Evolutionary conservation across 106 monocot species (phyloP).

Genomic region (Allium fistulosum): DNA sequence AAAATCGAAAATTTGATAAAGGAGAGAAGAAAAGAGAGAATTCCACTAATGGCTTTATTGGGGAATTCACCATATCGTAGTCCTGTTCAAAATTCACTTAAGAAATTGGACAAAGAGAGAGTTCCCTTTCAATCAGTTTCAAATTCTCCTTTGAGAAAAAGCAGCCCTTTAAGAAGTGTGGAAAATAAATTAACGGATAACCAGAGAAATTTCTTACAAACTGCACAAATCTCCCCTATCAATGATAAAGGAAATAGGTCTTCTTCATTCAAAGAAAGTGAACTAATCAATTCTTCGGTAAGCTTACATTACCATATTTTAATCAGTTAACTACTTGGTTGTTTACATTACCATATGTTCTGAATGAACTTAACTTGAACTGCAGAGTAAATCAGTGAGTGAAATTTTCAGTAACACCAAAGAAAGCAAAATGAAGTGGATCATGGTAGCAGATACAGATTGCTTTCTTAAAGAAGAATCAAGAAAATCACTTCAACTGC

Average conservation of each 20-base stretch:
- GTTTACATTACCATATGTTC: not conserved
- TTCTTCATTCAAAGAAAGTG: constrained; percentile 2
- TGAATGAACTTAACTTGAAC: not conserved
- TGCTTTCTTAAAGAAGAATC: constrained; percentile 75
- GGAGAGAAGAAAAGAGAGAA: constrained; percentile 25
- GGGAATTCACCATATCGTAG: constrained; percentile 14
- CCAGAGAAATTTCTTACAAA: too few species aligned
- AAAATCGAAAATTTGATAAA: constrained; percentile 19
- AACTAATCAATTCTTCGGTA: constrained; percentile 10
- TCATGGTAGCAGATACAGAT: constrained; percentile 63
- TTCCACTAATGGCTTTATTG: constrained; percentile 27
- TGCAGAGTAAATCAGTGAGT: constrained; percentile 11
- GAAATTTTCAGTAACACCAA: constrained; percentile 7
- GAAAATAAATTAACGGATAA: too few species aligned
- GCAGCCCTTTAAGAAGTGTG: not conserved
- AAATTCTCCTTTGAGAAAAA: constrained; percentile 12
- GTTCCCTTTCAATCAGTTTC: constrained; percentile 24
- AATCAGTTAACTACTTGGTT: not conserved
- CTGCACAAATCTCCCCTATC: too few species aligned
- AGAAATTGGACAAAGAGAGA: constrained; percentile 11
- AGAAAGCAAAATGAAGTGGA: constrained; percentile 58
- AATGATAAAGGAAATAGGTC: not conserved
- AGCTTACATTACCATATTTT: not conserved
- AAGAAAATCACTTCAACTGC: constrained; percentile 57
- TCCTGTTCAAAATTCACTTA: not conserved